Base-by-base conservation (phyloP, 2,329 filamentous ascomycete species). In the Lecanosticta acicola region DNA sequence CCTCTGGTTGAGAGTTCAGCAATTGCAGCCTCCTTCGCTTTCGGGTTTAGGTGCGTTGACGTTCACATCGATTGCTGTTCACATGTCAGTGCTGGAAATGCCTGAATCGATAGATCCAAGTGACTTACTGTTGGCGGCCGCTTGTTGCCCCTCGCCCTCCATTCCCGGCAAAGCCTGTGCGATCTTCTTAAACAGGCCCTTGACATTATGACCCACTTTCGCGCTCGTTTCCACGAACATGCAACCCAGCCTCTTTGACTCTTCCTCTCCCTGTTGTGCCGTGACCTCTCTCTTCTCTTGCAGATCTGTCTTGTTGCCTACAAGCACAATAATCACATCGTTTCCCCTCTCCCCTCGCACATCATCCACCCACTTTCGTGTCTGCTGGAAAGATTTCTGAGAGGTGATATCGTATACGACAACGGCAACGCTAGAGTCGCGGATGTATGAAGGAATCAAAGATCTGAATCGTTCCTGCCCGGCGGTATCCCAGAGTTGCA, bases 211-310 rank as follows among this genome's bases (percentile, higher is more conserved):
- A 33, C 94, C 90, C 10, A 95, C 78, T 77, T 98, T 98, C 44
- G 93, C 93, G 68, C 89, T 96, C 44, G 93, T 98, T 77, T 98
- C 93, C 60, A 98, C 93, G 65, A 98, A 98, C 87, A 98, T 96
- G 58, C 96, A 75, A 57, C 93, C 93, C 70, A 95, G 91, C 76
- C 91, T 91, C 79, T 94, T 95, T 35, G 91, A 91, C 72, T 98
- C 93, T 61, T 97, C 93, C 69, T 98, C 93, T 49, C 93, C 93
- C 70, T 97, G 90, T 64, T 87, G 84, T 29, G 89, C 94, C 34
- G 91, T 98, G 50, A 98, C 93, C 71, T 98, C 91, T 45, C 93
- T 81, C 79, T 96, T 97, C 70, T 98, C 93, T 69, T 93, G 94
- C 68, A 98, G 71, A 77, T 98, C 93, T 36, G 93, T 98, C 82